Conservation (phyloP, 1,284 basidiomycete genomes). For the Ganoderma multipileum region DNA sequence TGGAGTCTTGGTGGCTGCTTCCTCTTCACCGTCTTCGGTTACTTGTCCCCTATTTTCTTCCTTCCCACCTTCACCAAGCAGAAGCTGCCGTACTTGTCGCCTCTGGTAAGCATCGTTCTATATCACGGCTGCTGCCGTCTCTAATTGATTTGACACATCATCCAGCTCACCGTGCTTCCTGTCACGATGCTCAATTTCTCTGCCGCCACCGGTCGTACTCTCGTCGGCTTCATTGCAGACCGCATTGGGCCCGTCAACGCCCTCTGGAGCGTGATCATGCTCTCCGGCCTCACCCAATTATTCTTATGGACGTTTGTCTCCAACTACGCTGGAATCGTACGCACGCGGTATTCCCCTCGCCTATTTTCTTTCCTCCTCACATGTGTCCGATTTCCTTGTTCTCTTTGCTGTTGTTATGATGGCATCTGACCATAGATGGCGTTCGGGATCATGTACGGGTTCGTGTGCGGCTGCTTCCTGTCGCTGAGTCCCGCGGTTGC, state of each 20-base stretch:
- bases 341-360: not conserved
- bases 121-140: not conserved
- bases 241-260: constrained; percentile 37
- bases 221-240: constrained; percentile 36
- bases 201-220: constrained; percentile 32
- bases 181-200: constrained; percentile 36
- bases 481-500: constrained; percentile 28
- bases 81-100: constrained; percentile 29
- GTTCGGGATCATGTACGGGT: constrained; percentile 37
- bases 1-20: constrained; percentile 36
- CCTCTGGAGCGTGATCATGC: constrained; percentile 29
- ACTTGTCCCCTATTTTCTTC: constrained; percentile 36
- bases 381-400: not conserved
- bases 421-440: constrained; percentile 27
- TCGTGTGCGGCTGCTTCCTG: constrained; percentile 37
- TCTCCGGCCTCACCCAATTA: constrained; percentile 37
- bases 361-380: not conserved
- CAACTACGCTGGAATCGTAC: constrained; percentile 36
- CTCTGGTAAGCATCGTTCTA: constrained; percentile 23
- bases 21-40: constrained; percentile 36
- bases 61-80: constrained; percentile 33
- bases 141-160: not conserved
- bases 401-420: not conserved
- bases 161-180: constrained; percentile 31
- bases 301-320: constrained; percentile 37